These are phyloP conservation scores for Hemileia vastatrix DNA, from an alignment of 1,284 basidiomycete genomes.

Conservation along the genomic window DNA sequence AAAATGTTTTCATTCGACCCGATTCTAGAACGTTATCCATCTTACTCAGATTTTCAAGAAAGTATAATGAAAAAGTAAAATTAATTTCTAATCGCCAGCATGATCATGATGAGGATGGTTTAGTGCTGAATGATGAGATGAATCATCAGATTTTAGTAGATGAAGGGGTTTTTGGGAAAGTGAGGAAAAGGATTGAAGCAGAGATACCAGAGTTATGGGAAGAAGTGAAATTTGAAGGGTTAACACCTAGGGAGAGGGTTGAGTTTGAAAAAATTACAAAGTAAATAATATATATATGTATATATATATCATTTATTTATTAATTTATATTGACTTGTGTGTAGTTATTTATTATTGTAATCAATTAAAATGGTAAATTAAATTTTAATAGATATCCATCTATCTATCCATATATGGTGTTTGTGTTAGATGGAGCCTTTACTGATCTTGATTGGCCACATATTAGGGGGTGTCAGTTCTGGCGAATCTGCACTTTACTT, in stretches of 20 bases:
- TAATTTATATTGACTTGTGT: too few relatives aligned
- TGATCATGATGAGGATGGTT: neutral
- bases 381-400: too few relatives aligned
- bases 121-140: neutral
- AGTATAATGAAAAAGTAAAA: slow-evolving; percentile 13
- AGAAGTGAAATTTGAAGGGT: neutral
- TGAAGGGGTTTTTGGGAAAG: slow-evolving; percentile 19
- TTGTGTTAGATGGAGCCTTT: too few relatives aligned
- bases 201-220: slow-evolving; percentile 36
- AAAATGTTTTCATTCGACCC: slow-evolving; percentile 27
- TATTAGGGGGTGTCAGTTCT: too few relatives aligned
- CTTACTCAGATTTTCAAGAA: slow-evolving; percentile 45
- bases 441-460: too few relatives aligned
- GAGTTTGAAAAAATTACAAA: too few relatives aligned
- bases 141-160: slow-evolving; percentile 14
- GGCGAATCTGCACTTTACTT: too few relatives aligned
- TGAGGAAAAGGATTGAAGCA: slow-evolving; percentile 26
- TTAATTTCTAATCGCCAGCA: slow-evolving; percentile 1
- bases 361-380: too few relatives aligned
- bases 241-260: slow-evolving; percentile 2
- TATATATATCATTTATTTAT: too few relatives aligned
- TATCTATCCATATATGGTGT: too few relatives aligned
- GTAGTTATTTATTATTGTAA: too few relatives aligned
- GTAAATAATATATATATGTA: too few relatives aligned
- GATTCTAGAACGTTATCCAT: slow-evolving; percentile 42